These are phyloP conservation scores for Aschersonia sp. DNA, from an alignment of 2,329 filamentous ascomycete species.

Conservation along the genomic window DNA sequence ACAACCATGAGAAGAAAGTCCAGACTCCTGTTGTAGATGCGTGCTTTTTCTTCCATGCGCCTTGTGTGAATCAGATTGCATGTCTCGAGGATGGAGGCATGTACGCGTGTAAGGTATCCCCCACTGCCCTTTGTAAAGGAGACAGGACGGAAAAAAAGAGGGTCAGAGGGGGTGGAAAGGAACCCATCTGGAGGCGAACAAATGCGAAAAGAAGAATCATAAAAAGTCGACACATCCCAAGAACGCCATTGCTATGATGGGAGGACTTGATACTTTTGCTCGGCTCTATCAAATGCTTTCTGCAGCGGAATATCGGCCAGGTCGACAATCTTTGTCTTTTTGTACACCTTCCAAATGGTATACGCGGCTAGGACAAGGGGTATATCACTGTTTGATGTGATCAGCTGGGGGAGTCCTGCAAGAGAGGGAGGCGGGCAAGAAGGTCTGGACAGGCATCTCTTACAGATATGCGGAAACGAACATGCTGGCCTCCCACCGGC, in stretches of 20 bases:
- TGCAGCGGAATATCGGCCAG: constrained; percentile 36
- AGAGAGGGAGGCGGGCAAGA: not conserved
- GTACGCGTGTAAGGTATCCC: no score
- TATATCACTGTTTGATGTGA: constrained; percentile 32
- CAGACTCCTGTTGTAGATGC: no score
- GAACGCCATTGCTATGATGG: constrained; percentile 3
- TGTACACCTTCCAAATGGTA: constrained; percentile 50
- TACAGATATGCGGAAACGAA: constrained; percentile 52
- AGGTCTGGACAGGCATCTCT: constrained; percentile 2
- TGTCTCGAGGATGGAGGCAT: no score
- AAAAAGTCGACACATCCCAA: not conserved
- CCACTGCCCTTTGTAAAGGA: no score
- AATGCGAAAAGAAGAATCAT: not conserved
- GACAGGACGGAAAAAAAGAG: no score
- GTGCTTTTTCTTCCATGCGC: no score
- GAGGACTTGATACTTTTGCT: constrained; percentile 9
- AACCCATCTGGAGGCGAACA: no score
- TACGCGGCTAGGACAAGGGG: constrained; percentile 43
- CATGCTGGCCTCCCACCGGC: constrained; percentile 39
- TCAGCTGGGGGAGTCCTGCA: constrained; percentile 1
- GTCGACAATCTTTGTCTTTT: constrained; percentile 41
- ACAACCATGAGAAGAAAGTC: no score
- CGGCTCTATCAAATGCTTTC: constrained; percentile 34
- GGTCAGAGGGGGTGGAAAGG: no score
- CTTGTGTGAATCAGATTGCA: no score